A percentile compares a stretch with the other conserved stretches of the same genome.
phyloP scores from a whole-genome alignment of 2,329 filamentous ascomycete genomes.

The Trichothecium sympodiale region DNA sequence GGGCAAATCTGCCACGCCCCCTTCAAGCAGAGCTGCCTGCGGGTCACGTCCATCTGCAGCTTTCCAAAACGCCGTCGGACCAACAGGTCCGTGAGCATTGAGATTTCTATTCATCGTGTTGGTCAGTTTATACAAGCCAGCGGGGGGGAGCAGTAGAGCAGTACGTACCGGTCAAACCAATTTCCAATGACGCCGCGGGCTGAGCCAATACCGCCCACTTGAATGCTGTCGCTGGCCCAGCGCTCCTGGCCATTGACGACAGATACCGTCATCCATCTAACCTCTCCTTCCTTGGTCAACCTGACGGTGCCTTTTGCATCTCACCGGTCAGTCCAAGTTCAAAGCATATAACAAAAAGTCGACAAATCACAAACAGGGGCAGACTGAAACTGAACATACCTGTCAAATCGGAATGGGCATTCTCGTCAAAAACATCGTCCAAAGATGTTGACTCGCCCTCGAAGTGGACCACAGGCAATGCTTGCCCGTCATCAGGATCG shows the following conservation, averaged over 20 bases:
- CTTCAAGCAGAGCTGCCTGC: slow-evolving; percentile 1
- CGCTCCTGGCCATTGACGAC: slow-evolving; percentile 53
- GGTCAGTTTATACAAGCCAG: background rate
- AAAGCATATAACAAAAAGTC: slow-evolving; percentile 6
- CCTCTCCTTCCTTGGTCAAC: slow-evolving; percentile 57
- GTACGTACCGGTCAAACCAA: slow-evolving; percentile 62
- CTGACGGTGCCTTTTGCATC: slow-evolving; percentile 45
- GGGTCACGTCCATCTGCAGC: slow-evolving; percentile 17
- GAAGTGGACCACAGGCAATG: slow-evolving; percentile 57
- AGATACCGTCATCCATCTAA: slow-evolving; percentile 63
- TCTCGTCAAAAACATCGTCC: slow-evolving; percentile 55
- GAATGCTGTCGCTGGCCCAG: slow-evolving; percentile 68
- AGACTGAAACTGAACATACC: slow-evolving; percentile 45
- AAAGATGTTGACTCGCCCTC: slow-evolving; percentile 49
- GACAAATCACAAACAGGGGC: too few species aligned
- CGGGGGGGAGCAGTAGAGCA: background rate
- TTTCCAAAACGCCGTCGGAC: slow-evolving; percentile 73
- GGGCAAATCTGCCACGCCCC: background rate
- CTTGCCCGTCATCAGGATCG: slow-evolving; percentile 43
- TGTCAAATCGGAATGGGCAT: slow-evolving; percentile 54
- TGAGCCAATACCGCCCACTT: slow-evolving; percentile 56
- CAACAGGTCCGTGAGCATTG: slow-evolving; percentile 56
- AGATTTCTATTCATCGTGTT: slow-evolving; percentile 44
- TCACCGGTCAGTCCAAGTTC: slow-evolving; percentile 11
- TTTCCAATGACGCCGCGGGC: slow-evolving; percentile 60